phyloP scores from a whole-genome alignment of 257 asterid species.

The Ligustrum vulgare region DNA sequence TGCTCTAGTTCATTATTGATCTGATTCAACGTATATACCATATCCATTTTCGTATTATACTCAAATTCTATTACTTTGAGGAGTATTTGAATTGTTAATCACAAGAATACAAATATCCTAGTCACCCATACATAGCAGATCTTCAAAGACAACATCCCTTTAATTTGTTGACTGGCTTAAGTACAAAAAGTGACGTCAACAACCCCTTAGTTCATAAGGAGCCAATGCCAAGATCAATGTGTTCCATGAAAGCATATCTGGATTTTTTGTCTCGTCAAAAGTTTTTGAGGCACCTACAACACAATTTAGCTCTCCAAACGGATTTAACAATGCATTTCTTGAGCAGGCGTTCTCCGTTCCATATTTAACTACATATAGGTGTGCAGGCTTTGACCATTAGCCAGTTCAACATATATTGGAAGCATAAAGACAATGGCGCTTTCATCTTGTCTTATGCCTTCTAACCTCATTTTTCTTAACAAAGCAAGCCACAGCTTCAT shows the following conservation, averaged over 20 bases:
- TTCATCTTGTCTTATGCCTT: slow-evolving; percentile 28
- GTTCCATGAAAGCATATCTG: slow-evolving; percentile 31
- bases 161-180: too few relatives aligned
- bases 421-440: slow-evolving; percentile 15
- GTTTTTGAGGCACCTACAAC: slow-evolving; percentile 22
- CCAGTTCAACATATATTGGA: slow-evolving; percentile 7
- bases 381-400: slow-evolving; percentile 32
- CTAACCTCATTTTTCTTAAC: slow-evolving; percentile 16
- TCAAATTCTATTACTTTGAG: too few relatives aligned
- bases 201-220: slow-evolving; percentile 13
- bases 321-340: slow-evolving; percentile 17
- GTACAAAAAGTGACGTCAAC: too few relatives aligned
- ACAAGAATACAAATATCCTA: too few relatives aligned
- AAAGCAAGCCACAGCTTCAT: slow-evolving; percentile 21
- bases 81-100: too few relatives aligned
- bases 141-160: too few relatives aligned
- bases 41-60: too few relatives aligned
- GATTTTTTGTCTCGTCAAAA: slow-evolving; percentile 15
- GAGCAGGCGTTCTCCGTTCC: slow-evolving; percentile 19
- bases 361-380: slow-evolving; percentile 26
- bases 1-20: too few relatives aligned
- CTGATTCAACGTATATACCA: too few relatives aligned
- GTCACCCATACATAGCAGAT: too few relatives aligned
- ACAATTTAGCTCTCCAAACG: slow-evolving; percentile 23
- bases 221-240: slow-evolving; percentile 21